Base-by-base conservation (phyloP, 2,329 filamentous ascomycete species). In the Ilyonectria destructans region DNA sequence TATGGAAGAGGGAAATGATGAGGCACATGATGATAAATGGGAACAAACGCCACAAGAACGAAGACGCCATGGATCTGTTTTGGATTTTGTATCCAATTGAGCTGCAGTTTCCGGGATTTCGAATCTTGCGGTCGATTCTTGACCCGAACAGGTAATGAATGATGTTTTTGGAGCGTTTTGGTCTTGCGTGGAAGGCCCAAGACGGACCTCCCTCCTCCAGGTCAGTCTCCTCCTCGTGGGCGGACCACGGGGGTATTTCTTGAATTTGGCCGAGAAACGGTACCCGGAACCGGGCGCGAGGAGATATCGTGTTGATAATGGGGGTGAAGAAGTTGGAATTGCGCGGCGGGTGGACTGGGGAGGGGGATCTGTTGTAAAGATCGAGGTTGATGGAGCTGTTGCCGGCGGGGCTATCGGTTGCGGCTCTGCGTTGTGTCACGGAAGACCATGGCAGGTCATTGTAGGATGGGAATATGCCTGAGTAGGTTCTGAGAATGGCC, bases 91-190 rank as follows among this genome's bases (percentile, higher is more conserved):
- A 77, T 31, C 60, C 48, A 37, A 77, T 74, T 1, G 55, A 49
- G 4, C 58, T 48, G 51, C 65, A 71, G 9, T 61, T 62, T 1
- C 43, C 58, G 1, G 72, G 74, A 29, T 76, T 66, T 12, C 52
- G 48, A 2, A 72, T 49, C 56, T 77, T 77, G 3, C 58, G 64
- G 45, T 77, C 69, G 6, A 77, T 45, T 19, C 58, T 69, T 19
- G 75, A 76, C 9, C 67, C 67, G 40, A 74, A 69, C 4, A 69
- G 13, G 17, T 40, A 46, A 10, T 31, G 8, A 12, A 23, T 37
- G n/a, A 57, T 29, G 15, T 31, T 13, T 13, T 15, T 57, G 31
- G 19, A 61, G 15, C 9, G n/a, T 2, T 43, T 17, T 12, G 10
- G 19, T 4, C 23, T 43, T n/a, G 26, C 33, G 12, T 21, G 9